Percentiles rank a stretch among this genome's conserved stretches.
Evolutionary conservation across 208 protist genomes (phyloP).

Genomic region (Herpetomonas tarakana): DNA sequence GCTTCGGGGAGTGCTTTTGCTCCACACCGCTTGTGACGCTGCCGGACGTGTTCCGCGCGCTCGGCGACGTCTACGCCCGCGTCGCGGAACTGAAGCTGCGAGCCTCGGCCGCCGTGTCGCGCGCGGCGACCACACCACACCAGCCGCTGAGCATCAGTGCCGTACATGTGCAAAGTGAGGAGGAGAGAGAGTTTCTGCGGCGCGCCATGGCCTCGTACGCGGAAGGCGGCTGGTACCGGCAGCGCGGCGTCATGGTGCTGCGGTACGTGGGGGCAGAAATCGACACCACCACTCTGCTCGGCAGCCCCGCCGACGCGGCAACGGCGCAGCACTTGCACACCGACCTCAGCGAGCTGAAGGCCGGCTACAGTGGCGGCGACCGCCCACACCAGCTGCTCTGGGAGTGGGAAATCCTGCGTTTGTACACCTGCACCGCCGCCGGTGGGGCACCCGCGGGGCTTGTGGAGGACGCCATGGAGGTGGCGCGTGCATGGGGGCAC

Average conservation of each 20-base stretch:
- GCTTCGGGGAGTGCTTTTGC: conserved; percentile 48
- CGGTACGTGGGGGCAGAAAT: neutral
- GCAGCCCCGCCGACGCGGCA: neutral
- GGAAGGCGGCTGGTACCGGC: neutral
- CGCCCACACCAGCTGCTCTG: neutral
- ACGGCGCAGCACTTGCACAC: neutral
- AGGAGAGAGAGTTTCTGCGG: neutral
- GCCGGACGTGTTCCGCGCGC: conserved; percentile 32
- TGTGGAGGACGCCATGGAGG: neutral
- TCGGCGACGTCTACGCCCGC: conserved; percentile 62
- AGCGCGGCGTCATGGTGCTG: neutral
- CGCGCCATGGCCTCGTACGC: neutral
- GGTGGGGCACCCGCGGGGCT: neutral
- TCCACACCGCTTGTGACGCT: conserved; percentile 25
- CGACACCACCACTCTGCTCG: neutral
- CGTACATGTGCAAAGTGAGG: neutral
- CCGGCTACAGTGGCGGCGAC: neutral
- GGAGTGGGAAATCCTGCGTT: neutral
- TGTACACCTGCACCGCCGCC: neutral
- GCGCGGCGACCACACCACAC: neutral
- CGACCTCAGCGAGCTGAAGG: neutral
- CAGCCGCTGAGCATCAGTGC: neutral
- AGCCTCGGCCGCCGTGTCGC: neutral
- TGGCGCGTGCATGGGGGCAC: neutral
- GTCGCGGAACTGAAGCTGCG: conserved; percentile 45